Base-by-base conservation (phyloP, 208 protist species). In the Trichomonas vaginalis region DNA sequence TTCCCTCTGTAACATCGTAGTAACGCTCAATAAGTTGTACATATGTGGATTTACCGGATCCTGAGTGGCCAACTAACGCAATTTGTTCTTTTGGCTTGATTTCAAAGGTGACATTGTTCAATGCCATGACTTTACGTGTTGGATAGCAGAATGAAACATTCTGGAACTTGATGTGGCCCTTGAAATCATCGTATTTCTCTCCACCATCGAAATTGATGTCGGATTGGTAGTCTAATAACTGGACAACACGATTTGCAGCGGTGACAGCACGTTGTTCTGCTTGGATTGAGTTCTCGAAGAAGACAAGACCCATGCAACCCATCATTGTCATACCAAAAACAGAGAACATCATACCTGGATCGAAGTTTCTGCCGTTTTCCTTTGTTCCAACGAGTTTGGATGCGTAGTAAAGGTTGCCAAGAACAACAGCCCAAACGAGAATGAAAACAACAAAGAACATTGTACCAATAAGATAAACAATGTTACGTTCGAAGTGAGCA, bases 11-110 rank as follows among this genome's bases (percentile, higher is more conserved):
- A 27, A 98, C 98, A 95, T 99, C 98, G 96, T 98, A 99, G 97
- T 99, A 99, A 95, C 98, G 98, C 96, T 98, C 98, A 70, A 99
- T 95, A 8, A 99, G 97, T n/a, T 79, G 14, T 32, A 96, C 61
- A 49, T 79, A 80, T 42, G 96, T 97, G n/a, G 95, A 96, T 70
- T 97, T 97, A 49, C 96, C 96, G 10, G 61, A 49, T 4, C 82
- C 61, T n/a, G 95, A 86, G 8, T 47, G 61, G 46, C 96, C 96
- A 82, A 96, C 96, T 12, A 97, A 96, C 2, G 96, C 96, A 70
- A 32, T n/a, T 39, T 95, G 90, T 95, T 88, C 45, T 10, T 92
- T 95, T 23, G 96, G 90, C 9, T 21, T 0, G 40, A 97, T 79
- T 21, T 48, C n/a, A 32, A 97, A 96, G 32, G 87, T 96, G 47